Base-by-base conservation (phyloP, 1,284 basidiomycete species). In the Cystobasidiaceae sp. region DNA sequence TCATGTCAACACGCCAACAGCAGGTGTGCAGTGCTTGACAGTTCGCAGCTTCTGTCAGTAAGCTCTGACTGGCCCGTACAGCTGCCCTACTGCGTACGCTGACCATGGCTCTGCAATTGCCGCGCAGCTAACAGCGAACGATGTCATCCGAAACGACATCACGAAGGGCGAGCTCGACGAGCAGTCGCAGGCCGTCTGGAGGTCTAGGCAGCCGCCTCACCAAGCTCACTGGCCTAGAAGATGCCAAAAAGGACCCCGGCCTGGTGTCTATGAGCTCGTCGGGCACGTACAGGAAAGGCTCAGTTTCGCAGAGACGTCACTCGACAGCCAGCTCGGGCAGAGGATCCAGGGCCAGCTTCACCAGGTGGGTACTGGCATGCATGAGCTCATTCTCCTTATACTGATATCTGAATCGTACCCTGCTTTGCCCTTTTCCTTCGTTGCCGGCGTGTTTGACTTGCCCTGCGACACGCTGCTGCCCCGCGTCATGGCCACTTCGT, bases 341-440 rank as follows among this genome's bases (percentile, higher is more conserved):
- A 39, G 60, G 49, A n/a, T 43, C 37, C 50, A 55, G 61, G 49
- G 61, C 51, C 21, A 64, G 61, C 61, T 64, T 64, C 30, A 64
- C 61, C 8, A 64, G 51, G 61, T 64, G 33, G 23, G 61, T 32
- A 7, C 2, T 8, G n/a, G 9, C 15, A 8, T 3, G 23, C n/a
- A 28, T 13, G 37, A 28, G 17, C 48, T n/a, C n/a, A 15, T 13
- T 25, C 15, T 23, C 7, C 39, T 27, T 34, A 27, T 27, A 21
- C 33, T 19, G 33, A 15, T 17, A 2, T 17, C 7, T 25, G 7
- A 6, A 13, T 43, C 55, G 11, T 45, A 5, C 23, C 27, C 55
- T 44, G 19, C 11, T 25, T 23, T 32, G n/a, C n/a, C n/a, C n/a
- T n/a, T n/a, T n/a, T n/a, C n/a, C n/a, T n/a, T n/a, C n/a, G n/a